phyloP scores from a whole-genome alignment of 1,284 basidiomycete genomes.

The Cryptococcus wingfieldii region DNA sequence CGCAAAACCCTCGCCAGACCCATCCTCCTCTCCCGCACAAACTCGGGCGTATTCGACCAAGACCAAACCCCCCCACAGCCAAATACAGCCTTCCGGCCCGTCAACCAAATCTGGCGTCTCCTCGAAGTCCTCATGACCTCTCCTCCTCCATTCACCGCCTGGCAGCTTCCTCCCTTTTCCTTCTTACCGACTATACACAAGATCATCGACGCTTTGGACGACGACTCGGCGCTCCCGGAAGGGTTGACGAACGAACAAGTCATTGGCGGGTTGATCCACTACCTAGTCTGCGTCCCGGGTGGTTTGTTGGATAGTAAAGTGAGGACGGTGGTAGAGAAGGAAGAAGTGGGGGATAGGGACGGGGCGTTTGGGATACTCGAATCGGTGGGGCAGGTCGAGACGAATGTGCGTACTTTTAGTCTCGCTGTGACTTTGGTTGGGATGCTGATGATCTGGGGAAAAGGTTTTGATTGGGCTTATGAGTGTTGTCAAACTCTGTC shows the following conservation, averaged over 20 bases:
- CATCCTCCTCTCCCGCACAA: conserved; percentile 1
- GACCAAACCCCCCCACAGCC: background rate
- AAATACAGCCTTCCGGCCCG: conserved; percentile 19
- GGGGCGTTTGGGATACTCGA: conserved; percentile 41
- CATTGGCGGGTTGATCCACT: conserved; percentile 21
- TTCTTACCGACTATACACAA: background rate
- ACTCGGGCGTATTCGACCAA: background rate
- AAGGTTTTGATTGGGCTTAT: conserved; percentile 31
- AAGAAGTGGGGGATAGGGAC: conserved; percentile 23
- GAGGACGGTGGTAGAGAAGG: background rate
- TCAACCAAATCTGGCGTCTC: conserved; percentile 35
- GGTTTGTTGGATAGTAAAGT: background rate
- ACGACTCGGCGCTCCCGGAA: conserved; percentile 1
- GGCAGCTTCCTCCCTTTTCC: background rate
- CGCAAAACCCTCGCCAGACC: conserved; percentile 24
- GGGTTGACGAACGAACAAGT: background rate
- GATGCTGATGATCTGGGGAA: background rate
- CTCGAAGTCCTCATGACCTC: conserved; percentile 39
- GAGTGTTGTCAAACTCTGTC: conserved; percentile 27
- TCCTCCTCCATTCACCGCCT: background rate
- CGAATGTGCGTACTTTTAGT: conserved; percentile 29
- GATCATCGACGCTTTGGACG: background rate
- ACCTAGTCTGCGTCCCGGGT: conserved; percentile 26
- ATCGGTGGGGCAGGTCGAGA: conserved; percentile 27
- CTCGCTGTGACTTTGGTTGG: background rate